A percentile compares a stretch with the other conserved stretches of the same genome.
These are phyloP conservation scores for Mikania micrantha DNA, from an alignment of 129 eudicot genomes.

Conservation along the genomic window DNA sequence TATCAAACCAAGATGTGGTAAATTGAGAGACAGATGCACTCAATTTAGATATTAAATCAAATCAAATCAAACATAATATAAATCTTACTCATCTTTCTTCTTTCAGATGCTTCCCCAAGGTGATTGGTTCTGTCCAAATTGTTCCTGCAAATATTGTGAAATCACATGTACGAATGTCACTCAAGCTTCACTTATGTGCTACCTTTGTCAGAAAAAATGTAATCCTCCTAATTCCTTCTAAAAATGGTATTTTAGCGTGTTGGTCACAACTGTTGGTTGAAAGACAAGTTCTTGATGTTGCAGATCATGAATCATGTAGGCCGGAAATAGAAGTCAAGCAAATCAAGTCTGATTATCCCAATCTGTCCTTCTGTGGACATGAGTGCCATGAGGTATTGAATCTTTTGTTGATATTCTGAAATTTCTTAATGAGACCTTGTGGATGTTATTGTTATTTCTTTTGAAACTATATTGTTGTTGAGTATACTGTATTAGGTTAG, in stretches of 20 bases:
- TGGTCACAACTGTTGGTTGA: slow-evolving; percentile 20
- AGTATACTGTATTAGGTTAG: no score
- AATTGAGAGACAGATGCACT: neutral
- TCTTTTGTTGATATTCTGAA: neutral
- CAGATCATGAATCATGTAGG: slow-evolving; percentile 66
- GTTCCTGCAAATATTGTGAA: slow-evolving; percentile 65
- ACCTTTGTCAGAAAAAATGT: slow-evolving; percentile 65
- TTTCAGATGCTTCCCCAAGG: slow-evolving; percentile 71
- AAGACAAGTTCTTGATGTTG: slow-evolving; percentile 16
- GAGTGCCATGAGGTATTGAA: slow-evolving; percentile 63
- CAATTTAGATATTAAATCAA: neutral
- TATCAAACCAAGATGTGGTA: no score
- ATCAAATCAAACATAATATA: neutral
- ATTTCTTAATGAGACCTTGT: neutral
- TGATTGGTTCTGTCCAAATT: slow-evolving; percentile 81
- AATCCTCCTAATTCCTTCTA: slow-evolving; percentile 12
- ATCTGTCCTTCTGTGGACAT: slow-evolving; percentile 41
- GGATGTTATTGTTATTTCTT: neutral
- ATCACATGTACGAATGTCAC: slow-evolving; percentile 11
- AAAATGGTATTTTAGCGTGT: neutral
- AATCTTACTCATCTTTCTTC: slow-evolving; percentile 5
- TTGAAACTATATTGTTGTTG: no score
- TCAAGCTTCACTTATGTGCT: slow-evolving; percentile 36
- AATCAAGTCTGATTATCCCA: slow-evolving; percentile 15
- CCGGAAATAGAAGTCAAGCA: slow-evolving; percentile 29